phyloP scores from a whole-genome alignment of 768 basidiomycete genomes.

The Hypsizygus marmoreus region DNA sequence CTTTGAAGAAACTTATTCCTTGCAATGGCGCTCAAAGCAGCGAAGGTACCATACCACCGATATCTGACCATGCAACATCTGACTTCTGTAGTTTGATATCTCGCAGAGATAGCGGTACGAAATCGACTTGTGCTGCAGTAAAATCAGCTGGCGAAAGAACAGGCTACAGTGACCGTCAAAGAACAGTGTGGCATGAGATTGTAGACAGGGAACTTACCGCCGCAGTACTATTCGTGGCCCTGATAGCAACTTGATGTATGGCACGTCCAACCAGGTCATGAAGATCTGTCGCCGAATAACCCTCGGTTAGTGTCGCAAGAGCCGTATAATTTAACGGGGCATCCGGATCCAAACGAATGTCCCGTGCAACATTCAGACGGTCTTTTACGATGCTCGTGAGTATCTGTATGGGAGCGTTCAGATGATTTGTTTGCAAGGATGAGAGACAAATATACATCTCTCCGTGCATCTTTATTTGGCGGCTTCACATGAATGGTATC shows the following conservation, averaged over 20 bases:
- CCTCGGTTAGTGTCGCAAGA: constrained; percentile 85
- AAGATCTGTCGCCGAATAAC: constrained; percentile 87
- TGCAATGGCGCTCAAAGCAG: not conserved
- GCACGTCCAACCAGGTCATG: constrained; percentile 83
- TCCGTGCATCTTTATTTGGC: constrained; percentile 76
- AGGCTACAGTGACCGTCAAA: constrained; percentile 28
- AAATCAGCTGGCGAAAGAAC: constrained; percentile 69
- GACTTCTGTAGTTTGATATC: constrained; percentile 90
- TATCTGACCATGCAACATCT: constrained; percentile 86
- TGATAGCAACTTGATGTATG: constrained; percentile 77
- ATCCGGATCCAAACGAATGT: constrained; percentile 46
- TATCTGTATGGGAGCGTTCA: constrained; percentile 46
- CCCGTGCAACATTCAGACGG: constrained; percentile 44
- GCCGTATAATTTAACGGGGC: constrained; percentile 71
- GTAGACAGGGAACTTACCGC: constrained; percentile 25
- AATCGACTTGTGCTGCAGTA: constrained; percentile 74
- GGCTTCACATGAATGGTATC: constrained; percentile 73
- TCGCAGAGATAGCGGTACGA: constrained; percentile 83
- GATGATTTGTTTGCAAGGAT: not conserved
- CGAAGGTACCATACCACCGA: constrained; percentile 67
- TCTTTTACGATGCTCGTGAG: constrained; percentile 50
- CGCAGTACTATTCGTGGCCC: constrained; percentile 40
- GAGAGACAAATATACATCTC: constrained; percentile 56
- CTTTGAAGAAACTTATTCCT: constrained; percentile 36
- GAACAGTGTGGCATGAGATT: not conserved